Percentiles rank a stretch among this genome's conserved stretches.
Conservation (phyloP, 805 yeast genomes). For the Saccharomyces mikatae region DNA sequence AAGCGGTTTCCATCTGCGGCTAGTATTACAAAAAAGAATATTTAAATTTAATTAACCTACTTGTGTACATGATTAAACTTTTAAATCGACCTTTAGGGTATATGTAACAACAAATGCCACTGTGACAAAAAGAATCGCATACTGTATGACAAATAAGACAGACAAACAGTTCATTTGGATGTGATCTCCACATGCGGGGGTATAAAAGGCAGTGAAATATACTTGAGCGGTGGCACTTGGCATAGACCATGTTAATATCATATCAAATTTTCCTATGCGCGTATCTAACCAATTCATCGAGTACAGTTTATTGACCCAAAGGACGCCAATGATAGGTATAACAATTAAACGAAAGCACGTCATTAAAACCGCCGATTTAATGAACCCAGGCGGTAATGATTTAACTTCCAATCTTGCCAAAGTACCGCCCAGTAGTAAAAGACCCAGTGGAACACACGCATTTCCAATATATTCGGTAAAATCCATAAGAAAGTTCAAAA, state of each 20-base stretch:
- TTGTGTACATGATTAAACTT: conserved; percentile 7
- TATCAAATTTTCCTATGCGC: conserved; percentile 58
- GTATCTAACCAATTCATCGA: conserved; percentile 55
- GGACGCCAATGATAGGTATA: conserved; percentile 72
- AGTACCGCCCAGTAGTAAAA: conserved; percentile 78
- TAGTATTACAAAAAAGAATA: neutral
- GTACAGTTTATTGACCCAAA: conserved; percentile 54
- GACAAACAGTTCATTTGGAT: conserved; percentile 76
- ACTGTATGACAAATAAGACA: conserved; percentile 58
- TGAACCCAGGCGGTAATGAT: conserved; percentile 52
- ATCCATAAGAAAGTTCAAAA: conserved; percentile 79
- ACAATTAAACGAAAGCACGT: conserved; percentile 52
- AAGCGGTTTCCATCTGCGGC: neutral
- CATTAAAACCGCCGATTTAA: conserved; percentile 51
- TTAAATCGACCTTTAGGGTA: conserved; percentile 26
- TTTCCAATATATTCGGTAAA: conserved; percentile 70
- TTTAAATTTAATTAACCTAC: neutral
- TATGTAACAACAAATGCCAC: conserved; percentile 70
- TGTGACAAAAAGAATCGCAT: conserved; percentile 52
- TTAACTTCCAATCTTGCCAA: conserved; percentile 63
- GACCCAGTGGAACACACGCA: conserved; percentile 84
- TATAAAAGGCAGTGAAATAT: conserved; percentile 80
- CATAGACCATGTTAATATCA: conserved; percentile 65
- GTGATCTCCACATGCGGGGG: conserved; percentile 51
- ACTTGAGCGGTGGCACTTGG: conserved; percentile 88